These are phyloP conservation scores for Cryptococcus floricola DNA, from an alignment of 1,284 basidiomycete species.

Conservation along the genomic window DNA sequence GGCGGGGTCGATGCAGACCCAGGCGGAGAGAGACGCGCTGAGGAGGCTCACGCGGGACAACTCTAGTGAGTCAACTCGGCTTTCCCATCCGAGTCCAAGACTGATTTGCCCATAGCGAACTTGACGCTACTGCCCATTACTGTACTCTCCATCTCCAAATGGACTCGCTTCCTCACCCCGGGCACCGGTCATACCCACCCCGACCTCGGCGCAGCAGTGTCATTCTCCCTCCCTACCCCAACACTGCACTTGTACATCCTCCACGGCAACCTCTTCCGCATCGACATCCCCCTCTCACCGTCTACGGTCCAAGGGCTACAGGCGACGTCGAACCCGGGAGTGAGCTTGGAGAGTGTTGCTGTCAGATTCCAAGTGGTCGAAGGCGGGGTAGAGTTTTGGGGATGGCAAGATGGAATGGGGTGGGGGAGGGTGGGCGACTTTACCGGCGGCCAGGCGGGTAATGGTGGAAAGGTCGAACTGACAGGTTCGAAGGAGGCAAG, in stretches of 20 bases:
- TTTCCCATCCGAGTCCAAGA: no score
- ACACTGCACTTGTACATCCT: conserved; percentile 16
- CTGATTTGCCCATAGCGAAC: conserved; percentile 7
- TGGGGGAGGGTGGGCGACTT: conserved; percentile 30
- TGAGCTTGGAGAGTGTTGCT: conserved; percentile 19
- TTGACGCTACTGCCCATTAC: conserved; percentile 25
- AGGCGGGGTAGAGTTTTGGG: conserved; percentile 2
- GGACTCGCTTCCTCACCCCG: conserved; percentile 35
- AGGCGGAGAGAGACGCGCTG: background rate
- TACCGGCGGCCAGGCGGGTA: conserved; percentile 22
- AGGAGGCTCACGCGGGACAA: conserved; percentile 5
- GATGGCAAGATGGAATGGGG: background rate
- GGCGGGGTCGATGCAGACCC: background rate
- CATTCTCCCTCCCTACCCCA: background rate
- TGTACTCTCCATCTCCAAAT: conserved; percentile 25
- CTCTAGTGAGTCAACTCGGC: conserved; percentile 9
- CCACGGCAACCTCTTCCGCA: conserved; percentile 10
- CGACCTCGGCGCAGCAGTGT: conserved; percentile 25
- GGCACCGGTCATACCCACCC: conserved; percentile 15
- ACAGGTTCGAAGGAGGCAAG: conserved; percentile 28
- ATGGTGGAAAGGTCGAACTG: conserved; percentile 28
- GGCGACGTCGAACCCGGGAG: conserved; percentile 10
- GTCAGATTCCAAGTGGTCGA: conserved; percentile 11
- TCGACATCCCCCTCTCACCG: conserved; percentile 13
- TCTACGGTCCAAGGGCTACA: conserved; percentile 6